Evolutionary conservation across 768 basidiomycete genomes (phyloP).

Genomic region (Boletus rufocinnamomeus): DNA sequence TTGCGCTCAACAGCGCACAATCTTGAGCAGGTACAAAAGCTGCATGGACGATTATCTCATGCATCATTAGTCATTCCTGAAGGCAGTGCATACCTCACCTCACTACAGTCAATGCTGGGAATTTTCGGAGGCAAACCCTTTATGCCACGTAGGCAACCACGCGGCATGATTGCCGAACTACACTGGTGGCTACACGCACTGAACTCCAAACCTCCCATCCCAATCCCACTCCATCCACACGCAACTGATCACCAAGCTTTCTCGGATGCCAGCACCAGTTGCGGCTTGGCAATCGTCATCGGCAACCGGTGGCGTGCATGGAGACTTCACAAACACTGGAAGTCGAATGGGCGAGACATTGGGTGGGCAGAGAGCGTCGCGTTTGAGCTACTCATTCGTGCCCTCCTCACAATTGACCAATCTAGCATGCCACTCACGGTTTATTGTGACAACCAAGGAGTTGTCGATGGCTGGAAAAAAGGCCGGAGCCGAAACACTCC

Average conservation of each 20-base stretch:
- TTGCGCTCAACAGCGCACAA: neutral
- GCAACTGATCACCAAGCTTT: neutral
- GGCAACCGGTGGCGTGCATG: too few relatives aligned
- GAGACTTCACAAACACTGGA: too few relatives aligned
- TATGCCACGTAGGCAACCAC: neutral
- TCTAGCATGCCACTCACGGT: too few relatives aligned
- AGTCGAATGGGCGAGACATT: too few relatives aligned
- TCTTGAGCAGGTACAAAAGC: neutral
- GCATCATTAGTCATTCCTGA: neutral
- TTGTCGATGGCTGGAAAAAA: too few relatives aligned
- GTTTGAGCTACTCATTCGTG: too few relatives aligned
- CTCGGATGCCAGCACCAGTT: neutral
- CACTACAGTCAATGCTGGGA: neutral
- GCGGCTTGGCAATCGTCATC: neutral
- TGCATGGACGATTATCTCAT: neutral
- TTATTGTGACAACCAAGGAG: too few relatives aligned
- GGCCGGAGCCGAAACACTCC: too few relatives aligned
- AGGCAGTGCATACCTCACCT: neutral
- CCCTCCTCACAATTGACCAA: too few relatives aligned
- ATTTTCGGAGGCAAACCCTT: neutral
- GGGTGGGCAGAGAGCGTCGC: too few relatives aligned
- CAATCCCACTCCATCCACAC: neutral
- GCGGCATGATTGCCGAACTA: neutral
- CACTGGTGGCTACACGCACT: neutral
- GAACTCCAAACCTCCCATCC: neutral